Evolutionary conservation across 768 basidiomycete genomes (phyloP), one percentile per base, ranked within the genome.

Genomic region (Mycena rosella): DNA sequence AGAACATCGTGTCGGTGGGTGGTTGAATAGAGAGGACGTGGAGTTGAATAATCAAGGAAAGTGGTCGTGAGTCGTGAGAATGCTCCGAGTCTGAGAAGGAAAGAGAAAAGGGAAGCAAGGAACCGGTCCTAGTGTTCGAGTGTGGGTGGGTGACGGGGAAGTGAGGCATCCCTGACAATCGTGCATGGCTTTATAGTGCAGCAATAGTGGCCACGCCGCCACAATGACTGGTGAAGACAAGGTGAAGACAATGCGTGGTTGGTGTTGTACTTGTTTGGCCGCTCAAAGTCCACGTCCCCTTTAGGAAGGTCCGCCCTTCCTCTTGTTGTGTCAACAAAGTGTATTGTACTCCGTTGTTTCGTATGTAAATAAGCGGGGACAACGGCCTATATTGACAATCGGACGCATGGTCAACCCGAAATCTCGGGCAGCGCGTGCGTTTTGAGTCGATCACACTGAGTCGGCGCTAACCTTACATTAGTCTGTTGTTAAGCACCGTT

Each of bases 41-140:
- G 15, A 42, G 57, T 9, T 18, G 34, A 15, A 13, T 48, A 29
- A 40, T 58, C 38, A 51, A 58, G 61, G 67, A 68, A 55, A 34
- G 67, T 68, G 55, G 45, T 65, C 67, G 67, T 68, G 60, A 57
- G 38, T 58, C 56, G 63, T 65, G 53, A 63, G 32, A 47, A 9
- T 63, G 56, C 63, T 65, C 56, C 32, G 27, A 44, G 15, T 30
- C 11, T 26, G 34, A 18, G 34, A 45, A 10, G 5, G 11, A 32
- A 24, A 40, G n/a, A 22, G 24, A 22, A 47, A 44, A 42, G 17
- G 17, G 38, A 40, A 15, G 26, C 32, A 58, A 69, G 68, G 63
- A 69, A 64, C 67, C 67, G 57, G 67, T 69, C 67, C 67, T 69
- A 34, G 30, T 26, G 62, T 18, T 32, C 3, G 48, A 29, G 44